phyloP scores from a whole-genome alignment of 345 rosid genomes.

The Bretschneidera sinensis region DNA sequence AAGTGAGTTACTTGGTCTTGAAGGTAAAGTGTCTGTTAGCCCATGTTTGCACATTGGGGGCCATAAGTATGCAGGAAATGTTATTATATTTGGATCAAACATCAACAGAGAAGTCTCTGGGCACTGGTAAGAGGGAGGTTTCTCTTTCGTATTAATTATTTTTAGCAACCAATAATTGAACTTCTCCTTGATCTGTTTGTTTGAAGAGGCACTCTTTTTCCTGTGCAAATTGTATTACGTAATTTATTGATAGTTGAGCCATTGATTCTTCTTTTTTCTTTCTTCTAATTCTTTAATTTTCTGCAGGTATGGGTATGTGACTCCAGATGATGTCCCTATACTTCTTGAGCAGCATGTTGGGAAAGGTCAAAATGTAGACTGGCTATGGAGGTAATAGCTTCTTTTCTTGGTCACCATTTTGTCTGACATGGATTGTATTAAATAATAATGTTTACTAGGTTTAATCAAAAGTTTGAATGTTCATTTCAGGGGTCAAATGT shows the following conservation, averaged over 20 bases:
- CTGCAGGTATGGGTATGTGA: slow-evolving; percentile 78
- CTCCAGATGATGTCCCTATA: slow-evolving; percentile 66
- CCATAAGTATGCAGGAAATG: slow-evolving; percentile 92
- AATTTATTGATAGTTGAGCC: neutral
- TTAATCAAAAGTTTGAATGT: slow-evolving; percentile 8
- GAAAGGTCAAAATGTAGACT: slow-evolving; percentile 73
- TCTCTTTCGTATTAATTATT: neutral
- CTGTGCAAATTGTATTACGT: neutral
- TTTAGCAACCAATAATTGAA: neutral
- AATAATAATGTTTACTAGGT: neutral
- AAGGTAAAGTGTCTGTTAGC: slow-evolving; percentile 83
- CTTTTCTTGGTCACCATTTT: slow-evolving; percentile 8
- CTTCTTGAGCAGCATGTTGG: slow-evolving; percentile 69
- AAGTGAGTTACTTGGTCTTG: slow-evolving; percentile 63
- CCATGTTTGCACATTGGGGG: slow-evolving; percentile 99
- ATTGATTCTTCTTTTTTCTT: neutral
- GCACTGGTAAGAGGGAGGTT: slow-evolving; percentile 56
- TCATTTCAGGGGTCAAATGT: slow-evolving; percentile 81
- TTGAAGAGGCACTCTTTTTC: neutral
- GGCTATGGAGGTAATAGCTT: slow-evolving; percentile 75
- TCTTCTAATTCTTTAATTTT: neutral
- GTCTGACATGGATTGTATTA: neutral
- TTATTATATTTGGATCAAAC: slow-evolving; percentile 72
- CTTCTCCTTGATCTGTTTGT: slow-evolving; percentile 9
- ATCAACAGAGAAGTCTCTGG: slow-evolving; percentile 57